Percentiles rank a stretch among this genome's conserved stretches.
Conservation (phyloP, 140 eudicot genomes). For the Ambrosia hybrid region DNA sequence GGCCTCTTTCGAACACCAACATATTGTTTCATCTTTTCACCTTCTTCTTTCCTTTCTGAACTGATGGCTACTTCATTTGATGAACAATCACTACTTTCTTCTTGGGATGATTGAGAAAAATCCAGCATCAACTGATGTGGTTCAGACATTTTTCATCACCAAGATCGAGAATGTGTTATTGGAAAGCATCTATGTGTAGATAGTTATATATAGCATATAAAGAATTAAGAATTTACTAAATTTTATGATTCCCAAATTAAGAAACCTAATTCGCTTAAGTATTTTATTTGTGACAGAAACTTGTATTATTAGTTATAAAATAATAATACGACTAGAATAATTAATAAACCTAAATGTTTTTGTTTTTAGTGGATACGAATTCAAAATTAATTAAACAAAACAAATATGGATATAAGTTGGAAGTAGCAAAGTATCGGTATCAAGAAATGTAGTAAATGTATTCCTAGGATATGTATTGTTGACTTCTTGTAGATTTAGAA, state of each 20-base stretch:
- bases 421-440: neutral
- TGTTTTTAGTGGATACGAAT: neutral
- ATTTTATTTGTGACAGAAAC: neutral
- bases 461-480: too few relatives aligned
- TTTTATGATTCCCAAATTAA: neutral
- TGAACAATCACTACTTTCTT: neutral
- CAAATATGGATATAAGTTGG: neutral
- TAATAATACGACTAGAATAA: too few relatives aligned
- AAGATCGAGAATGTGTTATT: neutral
- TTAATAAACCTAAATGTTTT: neutral
- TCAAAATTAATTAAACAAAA: too few relatives aligned
- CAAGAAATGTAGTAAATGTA: too few relatives aligned
- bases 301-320: neutral
- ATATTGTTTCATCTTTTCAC: constrained; percentile 29
- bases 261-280: neutral
- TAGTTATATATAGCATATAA: neutral
- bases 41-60: constrained; percentile 14
- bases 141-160: neutral
- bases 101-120: neutral
- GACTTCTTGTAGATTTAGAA: too few relatives aligned
- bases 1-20: constrained; percentile 51
- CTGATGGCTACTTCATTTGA: neutral
- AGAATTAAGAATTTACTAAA: neutral
- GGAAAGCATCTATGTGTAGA: constrained; percentile 1
- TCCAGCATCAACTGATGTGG: constrained; percentile 6